These are phyloP conservation scores for Solanum microdontum DNA, from an alignment of 257 asterid genomes.

Conservation along the genomic window DNA sequence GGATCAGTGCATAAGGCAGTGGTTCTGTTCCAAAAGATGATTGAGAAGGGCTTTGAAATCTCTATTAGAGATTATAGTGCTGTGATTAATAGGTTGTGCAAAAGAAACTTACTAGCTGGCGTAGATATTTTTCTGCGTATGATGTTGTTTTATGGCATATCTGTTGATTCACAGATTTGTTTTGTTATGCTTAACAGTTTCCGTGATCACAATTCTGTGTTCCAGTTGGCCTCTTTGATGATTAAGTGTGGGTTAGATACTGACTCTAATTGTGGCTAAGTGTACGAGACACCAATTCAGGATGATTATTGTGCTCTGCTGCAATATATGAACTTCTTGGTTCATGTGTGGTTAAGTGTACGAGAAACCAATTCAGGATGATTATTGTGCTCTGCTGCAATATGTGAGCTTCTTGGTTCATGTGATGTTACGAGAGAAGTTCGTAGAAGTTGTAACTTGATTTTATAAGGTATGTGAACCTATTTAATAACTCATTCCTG, in stretches of 20 bases:
- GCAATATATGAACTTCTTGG: not conserved
- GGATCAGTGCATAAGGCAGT: slow-evolving; percentile 49
- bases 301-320: not conserved
- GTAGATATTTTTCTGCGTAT: slow-evolving; percentile 37
- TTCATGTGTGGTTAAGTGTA: not conserved
- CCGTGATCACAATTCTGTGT: slow-evolving; percentile 18
- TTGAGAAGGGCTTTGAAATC: slow-evolving; percentile 43
- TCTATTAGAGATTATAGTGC: slow-evolving; percentile 70
- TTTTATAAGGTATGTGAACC: not conserved
- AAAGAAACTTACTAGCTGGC: slow-evolving; percentile 33
- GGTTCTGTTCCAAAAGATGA: slow-evolving; percentile 47
- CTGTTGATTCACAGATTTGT: slow-evolving; percentile 39
- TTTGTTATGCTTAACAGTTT: slow-evolving; percentile 22
- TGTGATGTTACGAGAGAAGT: not conserved
- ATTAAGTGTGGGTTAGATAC: slow-evolving; percentile 41
- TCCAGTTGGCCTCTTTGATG: slow-evolving; percentile 34
- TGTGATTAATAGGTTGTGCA: slow-evolving; percentile 69
- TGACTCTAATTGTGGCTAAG: not conserved
- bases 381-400: not conserved
- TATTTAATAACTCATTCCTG: not conserved
- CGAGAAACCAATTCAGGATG: not conserved
- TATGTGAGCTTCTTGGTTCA: not conserved
- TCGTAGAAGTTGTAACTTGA: not conserved
- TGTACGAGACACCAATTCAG: not conserved
- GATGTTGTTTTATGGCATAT: slow-evolving; percentile 40